These are phyloP conservation scores for Porphyrellus cyaneotinctus DNA, from an alignment of 768 basidiomycete genomes.

Conservation along the genomic window DNA sequence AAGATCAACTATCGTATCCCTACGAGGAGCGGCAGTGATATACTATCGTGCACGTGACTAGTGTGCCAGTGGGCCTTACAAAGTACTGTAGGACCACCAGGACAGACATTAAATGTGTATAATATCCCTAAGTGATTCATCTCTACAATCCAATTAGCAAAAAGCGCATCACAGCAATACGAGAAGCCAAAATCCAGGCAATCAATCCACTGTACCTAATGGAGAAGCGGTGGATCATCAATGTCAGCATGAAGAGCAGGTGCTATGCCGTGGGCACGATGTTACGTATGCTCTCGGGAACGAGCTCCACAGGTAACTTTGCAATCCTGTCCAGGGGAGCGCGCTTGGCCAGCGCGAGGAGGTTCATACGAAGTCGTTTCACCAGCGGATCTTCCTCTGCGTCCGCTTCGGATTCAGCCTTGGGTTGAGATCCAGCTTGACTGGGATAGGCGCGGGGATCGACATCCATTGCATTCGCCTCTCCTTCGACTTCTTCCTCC, in stretches of 20 bases:
- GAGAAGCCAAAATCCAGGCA: too few relatives aligned
- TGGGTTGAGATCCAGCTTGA: background rate
- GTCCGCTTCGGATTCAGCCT: background rate
- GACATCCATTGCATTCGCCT: slow-evolving; percentile 15
- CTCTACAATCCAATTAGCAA: too few relatives aligned
- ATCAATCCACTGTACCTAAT: too few relatives aligned
- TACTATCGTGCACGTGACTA: too few relatives aligned
- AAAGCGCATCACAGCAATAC: too few relatives aligned
- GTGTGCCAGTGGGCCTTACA: too few relatives aligned
- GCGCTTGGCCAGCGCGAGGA: slow-evolving; percentile 73
- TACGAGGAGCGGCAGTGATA: too few relatives aligned
- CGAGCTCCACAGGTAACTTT: slow-evolving; percentile 56
- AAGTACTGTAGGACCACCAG: too few relatives aligned
- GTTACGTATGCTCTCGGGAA: slow-evolving; percentile 60
- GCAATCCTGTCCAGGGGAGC: slow-evolving; percentile 73
- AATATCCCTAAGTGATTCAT: too few relatives aligned
- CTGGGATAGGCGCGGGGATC: slow-evolving; percentile 6
- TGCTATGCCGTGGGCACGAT: slow-evolving; percentile 50
- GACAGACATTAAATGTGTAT: too few relatives aligned
- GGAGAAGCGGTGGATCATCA: too few relatives aligned
- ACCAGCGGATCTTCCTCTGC: slow-evolving; percentile 45
- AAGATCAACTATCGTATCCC: too few relatives aligned
- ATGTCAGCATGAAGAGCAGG: background rate
- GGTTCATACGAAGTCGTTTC: slow-evolving; percentile 62
- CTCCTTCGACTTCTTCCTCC: background rate